phyloP scores from a whole-genome alignment of 306 rosid species.

The Vigna nakashimae region DNA sequence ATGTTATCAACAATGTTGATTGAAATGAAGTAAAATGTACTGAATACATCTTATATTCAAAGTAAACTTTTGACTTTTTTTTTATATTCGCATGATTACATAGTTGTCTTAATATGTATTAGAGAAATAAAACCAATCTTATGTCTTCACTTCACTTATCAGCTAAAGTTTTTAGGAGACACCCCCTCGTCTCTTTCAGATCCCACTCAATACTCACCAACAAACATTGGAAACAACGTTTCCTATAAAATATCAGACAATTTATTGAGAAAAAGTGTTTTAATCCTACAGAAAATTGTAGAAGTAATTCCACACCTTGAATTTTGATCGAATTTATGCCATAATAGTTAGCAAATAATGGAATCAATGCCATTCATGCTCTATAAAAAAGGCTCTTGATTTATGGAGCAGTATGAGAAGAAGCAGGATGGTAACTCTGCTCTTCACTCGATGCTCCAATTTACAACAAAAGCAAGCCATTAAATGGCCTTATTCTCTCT shows the following conservation, averaged over 20 bases:
- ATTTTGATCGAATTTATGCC: slow-evolving; percentile 34
- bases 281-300: slow-evolving; percentile 8
- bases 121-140: background rate
- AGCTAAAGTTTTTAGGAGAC: background rate
- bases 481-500: slow-evolving; percentile 8
- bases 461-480: background rate
- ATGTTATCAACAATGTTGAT: background rate
- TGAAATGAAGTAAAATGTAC: background rate
- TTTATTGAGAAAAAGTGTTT: background rate
- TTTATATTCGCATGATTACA: background rate
- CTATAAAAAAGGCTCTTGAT: slow-evolving; percentile 44
- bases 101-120: background rate
- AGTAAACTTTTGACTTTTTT: background rate
- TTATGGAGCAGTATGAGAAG: slow-evolving; percentile 68
- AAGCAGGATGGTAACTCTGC: slow-evolving; percentile 53
- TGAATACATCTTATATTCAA: slow-evolving; percentile 15
- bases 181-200: background rate
- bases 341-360: slow-evolving; percentile 33
- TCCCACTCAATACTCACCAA: background rate
- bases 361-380: slow-evolving; percentile 49
- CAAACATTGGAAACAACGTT: background rate
- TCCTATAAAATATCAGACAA: background rate
- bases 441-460: slow-evolving; percentile 75
- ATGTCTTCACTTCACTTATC: slow-evolving; percentile 19
- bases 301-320: background rate